Percentiles rank a stretch among this genome's conserved stretches.
These are phyloP conservation scores for Echinochloa phyllopogon DNA, from an alignment of 176 grass and related monocot genomes.

Conservation along the genomic window DNA sequence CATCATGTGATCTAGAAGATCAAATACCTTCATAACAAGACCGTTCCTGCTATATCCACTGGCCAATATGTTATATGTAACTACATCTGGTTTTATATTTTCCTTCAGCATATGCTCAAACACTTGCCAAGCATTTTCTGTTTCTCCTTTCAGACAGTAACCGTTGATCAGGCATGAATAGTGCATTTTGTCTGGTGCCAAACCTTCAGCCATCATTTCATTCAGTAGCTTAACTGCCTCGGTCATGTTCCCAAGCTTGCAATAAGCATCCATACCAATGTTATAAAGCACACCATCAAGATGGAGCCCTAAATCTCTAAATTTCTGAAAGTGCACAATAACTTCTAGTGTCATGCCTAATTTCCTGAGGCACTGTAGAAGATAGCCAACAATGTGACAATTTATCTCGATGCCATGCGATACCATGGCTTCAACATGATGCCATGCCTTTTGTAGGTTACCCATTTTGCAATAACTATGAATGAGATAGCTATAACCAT, in stretches of 20 bases:
- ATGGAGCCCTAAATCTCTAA: conserved; percentile 60
- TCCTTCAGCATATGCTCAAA: conserved; percentile 73
- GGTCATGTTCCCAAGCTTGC: conserved; percentile 61
- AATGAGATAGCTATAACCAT: conserved; percentile 70
- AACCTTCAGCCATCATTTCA: conserved; percentile 70
- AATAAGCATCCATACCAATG: conserved; percentile 65
- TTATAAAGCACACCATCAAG: conserved; percentile 74
- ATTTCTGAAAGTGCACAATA: conserved; percentile 55
- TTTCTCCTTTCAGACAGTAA: conserved; percentile 73
- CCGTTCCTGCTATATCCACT: conserved; percentile 65
- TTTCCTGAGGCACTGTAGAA: conserved; percentile 65
- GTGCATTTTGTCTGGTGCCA: conserved; percentile 74
- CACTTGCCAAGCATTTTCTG: conserved; percentile 53
- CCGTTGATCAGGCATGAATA: conserved; percentile 82
- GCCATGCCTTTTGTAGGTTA: conserved; percentile 52
- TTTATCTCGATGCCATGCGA: conserved; percentile 59
- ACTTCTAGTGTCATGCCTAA: conserved; percentile 55
- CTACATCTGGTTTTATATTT: conserved; percentile 68
- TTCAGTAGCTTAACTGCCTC: conserved; percentile 62
- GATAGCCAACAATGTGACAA: conserved; percentile 51
- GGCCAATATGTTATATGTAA: conserved; percentile 72
- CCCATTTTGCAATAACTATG: conserved; percentile 60
- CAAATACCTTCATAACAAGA: conserved; percentile 63
- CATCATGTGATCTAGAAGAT: conserved; percentile 73
- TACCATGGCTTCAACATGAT: conserved; percentile 66